These are phyloP conservation scores for Mycena rebaudengoi DNA, from an alignment of 768 basidiomycete species.

Conservation along the genomic window DNA sequence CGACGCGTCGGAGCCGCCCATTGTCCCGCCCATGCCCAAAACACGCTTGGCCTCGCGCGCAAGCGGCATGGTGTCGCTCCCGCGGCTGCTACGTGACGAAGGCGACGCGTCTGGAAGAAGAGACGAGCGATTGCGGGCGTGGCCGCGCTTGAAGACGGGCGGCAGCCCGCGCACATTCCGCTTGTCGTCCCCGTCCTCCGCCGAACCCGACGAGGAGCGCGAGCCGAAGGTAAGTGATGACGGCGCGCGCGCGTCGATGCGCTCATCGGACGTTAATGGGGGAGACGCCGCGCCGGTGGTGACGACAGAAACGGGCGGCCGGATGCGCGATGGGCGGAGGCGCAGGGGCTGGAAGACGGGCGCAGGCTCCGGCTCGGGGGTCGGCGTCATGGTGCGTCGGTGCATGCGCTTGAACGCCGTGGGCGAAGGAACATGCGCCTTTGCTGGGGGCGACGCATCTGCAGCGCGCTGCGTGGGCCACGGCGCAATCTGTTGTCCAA, in stretches of 20 bases:
- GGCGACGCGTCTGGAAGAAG: slow-evolving; percentile 29
- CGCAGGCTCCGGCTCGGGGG: slow-evolving; percentile 64
- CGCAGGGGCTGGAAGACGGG: slow-evolving; percentile 67
- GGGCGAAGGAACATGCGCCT: slow-evolving; percentile 13
- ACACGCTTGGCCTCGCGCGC: slow-evolving; percentile 60
- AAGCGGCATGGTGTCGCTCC: slow-evolving; percentile 44
- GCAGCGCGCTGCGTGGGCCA: slow-evolving; percentile 59
- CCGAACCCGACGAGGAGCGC: slow-evolving; percentile 34
- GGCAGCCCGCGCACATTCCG: slow-evolving; percentile 9
- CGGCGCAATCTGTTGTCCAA: slow-evolving; percentile 70
- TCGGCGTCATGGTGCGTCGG: slow-evolving; percentile 65
- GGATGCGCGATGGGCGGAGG: slow-evolving; percentile 24
- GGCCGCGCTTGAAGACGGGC: slow-evolving; percentile 48
- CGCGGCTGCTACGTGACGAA: slow-evolving; percentile 31
- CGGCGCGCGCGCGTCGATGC: slow-evolving; percentile 41
- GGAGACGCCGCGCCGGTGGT: slow-evolving; percentile 30
- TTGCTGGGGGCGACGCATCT: slow-evolving; percentile 36
- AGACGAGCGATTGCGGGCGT: slow-evolving; percentile 35
- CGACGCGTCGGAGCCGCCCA: slow-evolving; percentile 67
- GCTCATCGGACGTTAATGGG: slow-evolving; percentile 34
- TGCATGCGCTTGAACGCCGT: slow-evolving; percentile 49
- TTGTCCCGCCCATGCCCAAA: slow-evolving; percentile 72
- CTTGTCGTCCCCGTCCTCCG: slow-evolving; percentile 7
- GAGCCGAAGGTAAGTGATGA: slow-evolving; percentile 50
- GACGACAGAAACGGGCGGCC: not conserved